Percentiles rank a stretch among this genome's conserved stretches.
Conservation (phyloP, 345 rosid genomes). For the Populus davidiana region DNA sequence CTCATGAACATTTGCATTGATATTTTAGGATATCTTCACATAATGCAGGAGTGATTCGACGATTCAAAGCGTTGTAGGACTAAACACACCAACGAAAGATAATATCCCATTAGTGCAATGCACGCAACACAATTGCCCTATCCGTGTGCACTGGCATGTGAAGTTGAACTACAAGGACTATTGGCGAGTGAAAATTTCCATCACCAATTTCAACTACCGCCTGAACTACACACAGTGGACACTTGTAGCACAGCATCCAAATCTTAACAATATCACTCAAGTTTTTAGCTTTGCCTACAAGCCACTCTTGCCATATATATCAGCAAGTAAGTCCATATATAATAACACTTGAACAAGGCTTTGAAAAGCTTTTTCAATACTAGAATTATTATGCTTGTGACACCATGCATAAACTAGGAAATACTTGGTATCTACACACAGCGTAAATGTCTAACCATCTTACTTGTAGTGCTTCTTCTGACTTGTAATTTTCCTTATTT, state of each 20-base stretch:
- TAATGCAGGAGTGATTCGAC: slow-evolving; percentile 19
- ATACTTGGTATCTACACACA: too few relatives aligned
- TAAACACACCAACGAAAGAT: neutral
- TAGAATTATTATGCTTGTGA: too few relatives aligned
- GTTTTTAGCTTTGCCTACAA: slow-evolving; percentile 26
- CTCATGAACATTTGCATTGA: too few relatives aligned
- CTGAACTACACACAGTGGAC: slow-evolving; percentile 26
- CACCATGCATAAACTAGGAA: too few relatives aligned
- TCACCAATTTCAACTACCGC: slow-evolving; percentile 29
- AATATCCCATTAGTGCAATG: slow-evolving; percentile 21
- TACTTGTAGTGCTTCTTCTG: neutral
- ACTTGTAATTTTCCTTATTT: neutral
- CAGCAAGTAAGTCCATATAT: slow-evolving; percentile 18
- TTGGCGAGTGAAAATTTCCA: slow-evolving; percentile 28
- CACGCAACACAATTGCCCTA: slow-evolving; percentile 34
- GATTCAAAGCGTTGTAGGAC: slow-evolving; percentile 11
- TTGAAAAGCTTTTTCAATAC: too few relatives aligned
- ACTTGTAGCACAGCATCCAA: slow-evolving; percentile 27
- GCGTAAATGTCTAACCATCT: too few relatives aligned
- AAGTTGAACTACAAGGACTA: slow-evolving; percentile 25
- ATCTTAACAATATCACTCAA: slow-evolving; percentile 28
- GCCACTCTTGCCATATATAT: slow-evolving; percentile 13
- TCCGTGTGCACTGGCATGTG: slow-evolving; percentile 32
- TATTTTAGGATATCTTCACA: too few relatives aligned
- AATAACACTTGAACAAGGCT: too few relatives aligned